Percentiles rank a stretch among this genome's conserved stretches.
Conservation (phyloP, 257 asterid genomes). For the Przewalskia tangutica region DNA sequence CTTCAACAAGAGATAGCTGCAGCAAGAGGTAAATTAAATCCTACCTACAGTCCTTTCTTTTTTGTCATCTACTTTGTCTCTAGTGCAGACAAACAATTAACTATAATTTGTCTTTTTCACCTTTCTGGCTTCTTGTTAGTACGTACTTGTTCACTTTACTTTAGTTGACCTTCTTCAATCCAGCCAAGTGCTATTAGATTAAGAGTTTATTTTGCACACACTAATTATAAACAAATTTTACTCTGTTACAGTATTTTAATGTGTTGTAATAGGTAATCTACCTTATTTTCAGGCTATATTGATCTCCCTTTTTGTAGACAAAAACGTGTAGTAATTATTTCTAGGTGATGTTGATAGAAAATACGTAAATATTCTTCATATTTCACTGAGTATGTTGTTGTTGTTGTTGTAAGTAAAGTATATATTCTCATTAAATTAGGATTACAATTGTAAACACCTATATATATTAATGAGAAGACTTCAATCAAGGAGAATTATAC, state of each 20-base stretch:
- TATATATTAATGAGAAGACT: too few relatives aligned
- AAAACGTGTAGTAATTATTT: too few relatives aligned
- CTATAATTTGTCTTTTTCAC: neutral
- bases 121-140: neutral
- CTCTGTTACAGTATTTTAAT: neutral
- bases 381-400: too few relatives aligned
- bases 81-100: neutral
- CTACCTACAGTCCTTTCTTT: neutral
- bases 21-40: conserved; percentile 31
- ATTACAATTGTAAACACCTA: too few relatives aligned
- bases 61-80: neutral
- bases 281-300: neutral
- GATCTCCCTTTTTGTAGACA: too few relatives aligned
- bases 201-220: neutral
- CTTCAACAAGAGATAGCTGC: conserved; percentile 42
- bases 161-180: neutral
- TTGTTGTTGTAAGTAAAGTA: too few relatives aligned
- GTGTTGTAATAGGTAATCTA: neutral
- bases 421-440: too few relatives aligned
- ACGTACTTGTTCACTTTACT: neutral
- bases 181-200: neutral
- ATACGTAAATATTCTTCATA: too few relatives aligned
- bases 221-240: too few relatives aligned
- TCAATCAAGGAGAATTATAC: too few relatives aligned
- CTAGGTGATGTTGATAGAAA: neutral